phyloP scores from a whole-genome alignment of 345 rosid species.

The Theobroma cacao region DNA sequence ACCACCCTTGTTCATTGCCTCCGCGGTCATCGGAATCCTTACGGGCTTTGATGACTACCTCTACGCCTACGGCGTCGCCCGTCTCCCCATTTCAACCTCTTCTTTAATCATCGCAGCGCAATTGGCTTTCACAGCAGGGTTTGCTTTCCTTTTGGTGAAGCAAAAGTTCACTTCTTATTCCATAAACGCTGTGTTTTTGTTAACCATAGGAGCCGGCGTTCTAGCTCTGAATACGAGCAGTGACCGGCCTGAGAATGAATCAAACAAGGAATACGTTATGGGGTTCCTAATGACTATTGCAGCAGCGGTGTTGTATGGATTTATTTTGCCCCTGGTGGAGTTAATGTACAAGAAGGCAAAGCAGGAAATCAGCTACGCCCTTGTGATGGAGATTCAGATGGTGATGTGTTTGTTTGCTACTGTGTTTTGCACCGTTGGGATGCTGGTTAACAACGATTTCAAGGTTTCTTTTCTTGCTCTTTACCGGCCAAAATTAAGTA shows the following conservation, averaged over 20 bases:
- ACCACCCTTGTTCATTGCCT: conserved; percentile 33
- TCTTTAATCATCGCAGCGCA: conserved; percentile 55
- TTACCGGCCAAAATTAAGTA: too few relatives aligned
- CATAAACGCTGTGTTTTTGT: conserved; percentile 52
- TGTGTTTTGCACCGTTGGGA: conserved; percentile 50
- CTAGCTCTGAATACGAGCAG: conserved; percentile 44
- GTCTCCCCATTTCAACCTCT: conserved; percentile 70
- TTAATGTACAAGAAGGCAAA: conserved; percentile 50
- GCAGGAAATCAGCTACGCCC: conserved; percentile 48
- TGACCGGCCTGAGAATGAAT: conserved; percentile 48
- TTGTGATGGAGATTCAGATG: conserved; percentile 71
- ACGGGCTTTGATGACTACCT: conserved; percentile 62
- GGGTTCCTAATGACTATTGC: conserved; percentile 58
- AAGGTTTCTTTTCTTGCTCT: conserved; percentile 37
- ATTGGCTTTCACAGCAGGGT: conserved; percentile 63
- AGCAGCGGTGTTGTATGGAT: conserved; percentile 56
- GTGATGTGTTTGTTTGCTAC: conserved; percentile 61
- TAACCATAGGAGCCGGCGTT: conserved; percentile 49
- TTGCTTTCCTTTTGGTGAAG: conserved; percentile 66
- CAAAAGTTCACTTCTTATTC: conserved; percentile 62
- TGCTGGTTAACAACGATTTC: conserved; percentile 57
- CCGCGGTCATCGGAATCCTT: conserved; percentile 49
- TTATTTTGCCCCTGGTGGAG: conserved; percentile 70
- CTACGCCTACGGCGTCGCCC: conserved; percentile 59
- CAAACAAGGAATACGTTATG: conserved; percentile 32